Evolutionary conservation across 768 basidiomycete genomes (phyloP).

Genomic region (Kwoniella sp.): DNA sequence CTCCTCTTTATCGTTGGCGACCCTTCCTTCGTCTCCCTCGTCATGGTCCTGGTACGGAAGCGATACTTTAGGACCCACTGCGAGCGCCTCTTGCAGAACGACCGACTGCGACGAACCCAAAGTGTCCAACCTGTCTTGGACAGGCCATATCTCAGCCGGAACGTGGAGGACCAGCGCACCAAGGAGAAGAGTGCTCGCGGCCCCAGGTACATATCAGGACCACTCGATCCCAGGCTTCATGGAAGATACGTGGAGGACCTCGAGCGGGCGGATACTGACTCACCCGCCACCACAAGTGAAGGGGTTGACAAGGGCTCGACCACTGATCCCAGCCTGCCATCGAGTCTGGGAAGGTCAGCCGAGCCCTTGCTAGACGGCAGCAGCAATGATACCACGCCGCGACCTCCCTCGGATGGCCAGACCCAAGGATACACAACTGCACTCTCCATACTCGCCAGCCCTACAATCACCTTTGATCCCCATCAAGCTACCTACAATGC

Average conservation of each 20-base stretch:
- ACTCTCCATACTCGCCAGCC: too few relatives aligned
- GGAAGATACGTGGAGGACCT: slow-evolving; percentile 1
- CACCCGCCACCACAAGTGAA: too few relatives aligned
- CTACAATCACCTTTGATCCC: too few relatives aligned
- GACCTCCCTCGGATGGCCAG: not conserved
- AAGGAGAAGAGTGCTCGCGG: slow-evolving; percentile 4
- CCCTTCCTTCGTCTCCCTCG: slow-evolving; percentile 28
- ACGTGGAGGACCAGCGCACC: not conserved
- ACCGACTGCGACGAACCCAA: slow-evolving; percentile 23
- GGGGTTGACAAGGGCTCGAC: too few relatives aligned
- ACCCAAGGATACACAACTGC: too few relatives aligned
- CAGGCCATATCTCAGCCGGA: slow-evolving; percentile 3
- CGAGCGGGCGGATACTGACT: too few relatives aligned
- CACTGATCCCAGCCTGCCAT: slow-evolving; percentile 1
- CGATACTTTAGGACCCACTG: slow-evolving; percentile 37
- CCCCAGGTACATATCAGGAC: slow-evolving; percentile 9
- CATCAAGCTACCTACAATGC: not conserved
- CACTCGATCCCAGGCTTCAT: slow-evolving; percentile 2
- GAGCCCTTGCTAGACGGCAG: too few relatives aligned
- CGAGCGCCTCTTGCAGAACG: slow-evolving; percentile 25
- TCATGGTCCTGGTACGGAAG: slow-evolving; percentile 42
- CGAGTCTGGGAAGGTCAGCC: slow-evolving; percentile 7
- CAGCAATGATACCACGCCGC: not conserved
- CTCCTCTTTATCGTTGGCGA: slow-evolving; percentile 23
- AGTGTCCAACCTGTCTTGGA: slow-evolving; percentile 11